Evolutionary conservation across 2,329 filamentous ascomycete species (phyloP).

Genomic region (Karstenula rhodostoma): DNA sequence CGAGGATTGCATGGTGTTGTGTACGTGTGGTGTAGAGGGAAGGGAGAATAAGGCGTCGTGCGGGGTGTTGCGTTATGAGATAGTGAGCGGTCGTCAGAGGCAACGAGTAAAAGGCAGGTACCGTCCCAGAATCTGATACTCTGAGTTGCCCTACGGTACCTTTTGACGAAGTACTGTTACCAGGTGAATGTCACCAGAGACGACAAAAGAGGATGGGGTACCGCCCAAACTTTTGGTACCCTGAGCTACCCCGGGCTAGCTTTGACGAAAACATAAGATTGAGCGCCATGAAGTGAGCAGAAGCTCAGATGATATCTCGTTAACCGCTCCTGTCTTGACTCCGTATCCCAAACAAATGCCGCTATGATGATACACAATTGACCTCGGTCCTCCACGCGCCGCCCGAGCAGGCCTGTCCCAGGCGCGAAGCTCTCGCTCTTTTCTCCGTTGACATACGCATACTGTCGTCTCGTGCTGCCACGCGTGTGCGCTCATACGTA

Average conservation of each 20-base stretch:
- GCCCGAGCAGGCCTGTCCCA: not conserved
- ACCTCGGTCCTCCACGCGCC: conserved; percentile 11
- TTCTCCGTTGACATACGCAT: not conserved
- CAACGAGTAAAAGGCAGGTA: not conserved
- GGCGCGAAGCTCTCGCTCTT: not conserved
- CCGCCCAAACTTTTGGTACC: not conserved
- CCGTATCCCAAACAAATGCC: conserved; percentile 13
- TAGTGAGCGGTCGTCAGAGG: not conserved
- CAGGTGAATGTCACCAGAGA: no score
- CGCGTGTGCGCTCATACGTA: conserved; percentile 9
- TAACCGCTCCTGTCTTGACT: conserved; percentile 7
- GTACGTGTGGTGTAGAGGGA: not conserved
- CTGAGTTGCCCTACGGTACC: not conserved
- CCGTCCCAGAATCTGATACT: not conserved
- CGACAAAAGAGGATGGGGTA: no score
- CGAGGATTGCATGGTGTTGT: not conserved
- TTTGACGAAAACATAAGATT: not conserved
- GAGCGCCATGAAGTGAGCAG: not conserved
- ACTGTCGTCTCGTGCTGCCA: not conserved
- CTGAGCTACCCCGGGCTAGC: no score
- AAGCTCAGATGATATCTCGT: conserved; percentile 9
- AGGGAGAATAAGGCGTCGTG: not conserved
- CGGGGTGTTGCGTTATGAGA: not conserved
- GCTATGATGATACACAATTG: conserved; percentile 17
- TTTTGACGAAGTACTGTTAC: no score